Conservation (phyloP, 176 grass and related monocot species). For the Canna indica region DNA sequence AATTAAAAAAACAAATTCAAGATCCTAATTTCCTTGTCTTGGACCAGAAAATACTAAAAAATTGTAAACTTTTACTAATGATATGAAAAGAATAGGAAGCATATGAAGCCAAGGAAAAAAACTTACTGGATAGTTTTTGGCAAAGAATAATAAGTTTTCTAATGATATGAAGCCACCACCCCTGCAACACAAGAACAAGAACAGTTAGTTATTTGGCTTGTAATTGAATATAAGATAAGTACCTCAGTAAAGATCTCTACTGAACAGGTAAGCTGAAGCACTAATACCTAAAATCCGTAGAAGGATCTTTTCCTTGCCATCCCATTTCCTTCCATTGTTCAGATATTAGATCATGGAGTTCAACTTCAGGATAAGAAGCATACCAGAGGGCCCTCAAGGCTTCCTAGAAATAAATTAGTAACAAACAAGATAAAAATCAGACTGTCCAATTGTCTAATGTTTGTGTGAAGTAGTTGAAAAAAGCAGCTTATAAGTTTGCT, state of each 20-base stretch:
- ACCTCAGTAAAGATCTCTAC: not conserved
- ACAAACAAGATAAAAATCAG: not conserved
- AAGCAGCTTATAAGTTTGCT: not conserved
- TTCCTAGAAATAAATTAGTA: constrained; percentile 38
- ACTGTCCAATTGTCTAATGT: not conserved
- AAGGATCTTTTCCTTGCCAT: constrained; percentile 98
- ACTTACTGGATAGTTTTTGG: constrained; percentile 70
- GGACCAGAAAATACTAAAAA: not conserved
- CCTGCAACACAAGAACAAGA: constrained; percentile 43
- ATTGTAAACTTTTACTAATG: too few species aligned
- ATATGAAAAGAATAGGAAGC: too few species aligned
- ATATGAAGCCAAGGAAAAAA: not conserved
- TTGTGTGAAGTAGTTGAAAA: not conserved
- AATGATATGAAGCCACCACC: constrained; percentile 97
- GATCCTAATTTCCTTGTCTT: too few species aligned
- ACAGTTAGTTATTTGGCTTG: constrained; percentile 12
- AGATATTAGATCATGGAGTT: constrained; percentile 70
- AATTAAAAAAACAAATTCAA: not conserved
- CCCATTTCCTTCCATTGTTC: constrained; percentile 99
- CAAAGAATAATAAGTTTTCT: constrained; percentile 90
- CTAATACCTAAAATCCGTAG: constrained; percentile 87
- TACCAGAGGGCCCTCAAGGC: constrained; percentile 69
- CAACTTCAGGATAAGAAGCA: constrained; percentile 66
- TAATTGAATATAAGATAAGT: not conserved
- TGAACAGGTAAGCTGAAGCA: not conserved